phyloP scores from a whole-genome alignment of 2,329 filamentous ascomycete genomes.

The Plectosphaerella cucumerina region DNA sequence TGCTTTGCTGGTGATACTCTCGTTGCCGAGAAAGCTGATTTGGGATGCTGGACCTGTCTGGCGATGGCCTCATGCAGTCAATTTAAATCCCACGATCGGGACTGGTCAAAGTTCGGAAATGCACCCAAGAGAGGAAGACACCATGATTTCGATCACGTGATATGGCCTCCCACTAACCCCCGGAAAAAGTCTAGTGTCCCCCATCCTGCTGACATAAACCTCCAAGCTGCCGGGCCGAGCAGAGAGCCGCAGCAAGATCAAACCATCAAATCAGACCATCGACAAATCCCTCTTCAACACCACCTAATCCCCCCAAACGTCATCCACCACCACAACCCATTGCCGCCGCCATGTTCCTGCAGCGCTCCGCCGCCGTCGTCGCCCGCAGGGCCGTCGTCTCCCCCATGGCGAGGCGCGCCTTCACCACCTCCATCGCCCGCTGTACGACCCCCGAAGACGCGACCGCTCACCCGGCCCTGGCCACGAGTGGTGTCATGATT shows the following conservation, averaged over 20 bases:
- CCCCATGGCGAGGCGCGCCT: conserved; percentile 53
- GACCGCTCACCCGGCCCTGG: conserved; percentile 13
- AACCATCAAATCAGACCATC: conserved; percentile 40
- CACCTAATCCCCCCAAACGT: conserved; percentile 12
- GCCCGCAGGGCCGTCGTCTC: conserved; percentile 55
- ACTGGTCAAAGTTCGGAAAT: too few species aligned
- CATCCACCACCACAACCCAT: conserved; percentile 15
- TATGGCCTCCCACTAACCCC: conserved; percentile 7
- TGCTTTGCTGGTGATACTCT: too few species aligned
- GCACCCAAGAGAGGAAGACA: too few species aligned
- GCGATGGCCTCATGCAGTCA: too few species aligned
- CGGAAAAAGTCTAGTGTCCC: conserved; percentile 15
- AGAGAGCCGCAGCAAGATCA: conserved; percentile 17
- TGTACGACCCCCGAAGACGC: conserved; percentile 37
- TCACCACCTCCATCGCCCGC: conserved; percentile 56
- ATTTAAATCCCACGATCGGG: too few species aligned
- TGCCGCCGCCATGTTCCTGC: conserved; percentile 53
- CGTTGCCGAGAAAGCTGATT: too few species aligned
- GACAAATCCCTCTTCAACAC: conserved; percentile 42
- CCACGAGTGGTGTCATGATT: not conserved
- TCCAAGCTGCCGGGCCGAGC: conserved; percentile 5
- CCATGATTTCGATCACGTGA: conserved; percentile 9
- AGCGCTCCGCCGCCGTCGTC: conserved; percentile 57
- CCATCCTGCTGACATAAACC: not conserved
- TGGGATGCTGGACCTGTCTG: too few species aligned